Evolutionary conservation across 2,329 filamentous ascomycete species (phyloP).

Genomic region (Penicillium sp.): DNA sequence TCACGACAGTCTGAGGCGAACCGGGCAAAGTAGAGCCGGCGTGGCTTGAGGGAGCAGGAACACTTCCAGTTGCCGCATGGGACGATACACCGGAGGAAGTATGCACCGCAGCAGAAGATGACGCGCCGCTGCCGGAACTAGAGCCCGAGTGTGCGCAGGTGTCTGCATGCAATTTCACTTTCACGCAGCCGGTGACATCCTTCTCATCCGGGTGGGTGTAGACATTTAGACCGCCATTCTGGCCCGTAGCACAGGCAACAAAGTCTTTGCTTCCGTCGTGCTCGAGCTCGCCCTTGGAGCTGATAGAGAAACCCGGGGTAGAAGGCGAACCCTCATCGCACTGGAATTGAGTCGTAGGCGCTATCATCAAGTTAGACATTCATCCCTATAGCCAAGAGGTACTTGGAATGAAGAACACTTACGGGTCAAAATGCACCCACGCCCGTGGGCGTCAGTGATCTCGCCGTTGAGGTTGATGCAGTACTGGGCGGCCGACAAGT

Average conservation of each 20-base stretch:
- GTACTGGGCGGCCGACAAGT: constrained; percentile 48
- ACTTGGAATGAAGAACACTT: constrained; percentile 24
- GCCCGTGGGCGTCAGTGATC: constrained; percentile 54
- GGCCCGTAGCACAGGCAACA: constrained; percentile 57
- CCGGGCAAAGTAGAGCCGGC: constrained; percentile 8
- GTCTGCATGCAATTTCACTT: constrained; percentile 36
- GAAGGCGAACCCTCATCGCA: constrained; percentile 55
- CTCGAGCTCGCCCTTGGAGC: constrained; percentile 51
- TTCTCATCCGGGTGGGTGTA: constrained; percentile 36
- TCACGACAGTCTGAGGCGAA: constrained; percentile 14
- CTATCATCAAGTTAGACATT: constrained; percentile 28
- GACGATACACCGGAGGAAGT: constrained; percentile 7
- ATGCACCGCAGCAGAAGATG: constrained; percentile 12
- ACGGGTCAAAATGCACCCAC: constrained; percentile 63
- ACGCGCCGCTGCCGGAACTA: constrained; percentile 17
- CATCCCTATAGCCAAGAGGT: constrained; percentile 7
- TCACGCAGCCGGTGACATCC: constrained; percentile 34
- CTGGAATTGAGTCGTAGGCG: constrained; percentile 57
- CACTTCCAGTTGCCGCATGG: constrained; percentile 1
- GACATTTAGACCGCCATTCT: constrained; percentile 41
- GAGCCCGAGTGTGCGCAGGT: constrained; percentile 32
- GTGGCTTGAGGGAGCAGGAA: constrained; percentile 4
- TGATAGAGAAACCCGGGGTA: constrained; percentile 55
- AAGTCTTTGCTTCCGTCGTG: constrained; percentile 54
- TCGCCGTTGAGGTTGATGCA: constrained; percentile 52